Evolutionary conservation across 345 rosid species (phyloP).

Genomic region (Psidium guajava): DNA sequence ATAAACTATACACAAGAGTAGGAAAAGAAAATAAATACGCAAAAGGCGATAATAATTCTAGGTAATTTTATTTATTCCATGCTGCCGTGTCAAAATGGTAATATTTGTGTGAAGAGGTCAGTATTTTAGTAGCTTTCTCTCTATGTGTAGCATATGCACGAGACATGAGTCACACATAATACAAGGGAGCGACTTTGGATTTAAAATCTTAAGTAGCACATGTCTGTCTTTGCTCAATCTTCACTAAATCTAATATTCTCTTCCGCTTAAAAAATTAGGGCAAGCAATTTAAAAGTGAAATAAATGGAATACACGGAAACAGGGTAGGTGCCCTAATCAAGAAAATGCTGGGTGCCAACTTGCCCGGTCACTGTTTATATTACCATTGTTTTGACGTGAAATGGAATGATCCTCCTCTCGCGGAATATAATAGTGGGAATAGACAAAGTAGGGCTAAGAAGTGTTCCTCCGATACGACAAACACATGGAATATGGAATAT

Average conservation of each 20-base stretch:
- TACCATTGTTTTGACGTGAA: slow-evolving; percentile 4
- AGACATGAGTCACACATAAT: background rate
- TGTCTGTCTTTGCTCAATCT: slow-evolving; percentile 19
- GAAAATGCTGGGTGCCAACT: background rate
- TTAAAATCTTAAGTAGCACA: background rate
- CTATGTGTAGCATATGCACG: background rate
- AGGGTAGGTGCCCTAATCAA: background rate
- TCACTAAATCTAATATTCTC: slow-evolving; percentile 1
- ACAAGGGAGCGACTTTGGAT: background rate
- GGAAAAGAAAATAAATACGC: background rate
- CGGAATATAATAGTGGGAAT: background rate
- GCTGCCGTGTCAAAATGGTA: background rate
- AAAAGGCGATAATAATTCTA: background rate
- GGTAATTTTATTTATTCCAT: background rate
- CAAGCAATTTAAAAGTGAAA: background rate
- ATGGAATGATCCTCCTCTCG: background rate
- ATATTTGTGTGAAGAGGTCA: background rate
- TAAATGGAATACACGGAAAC: background rate
- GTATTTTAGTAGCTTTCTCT: background rate
- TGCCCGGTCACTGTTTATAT: background rate
- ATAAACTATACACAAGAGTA: background rate
- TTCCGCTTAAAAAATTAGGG: background rate
- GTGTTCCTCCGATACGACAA: slow-evolving; percentile 47
- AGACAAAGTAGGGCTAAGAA: background rate
- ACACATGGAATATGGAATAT: slow-evolving; percentile 88